Base-by-base conservation (phyloP, 768 basidiomycete species). In the Boletales sp. region DNA sequence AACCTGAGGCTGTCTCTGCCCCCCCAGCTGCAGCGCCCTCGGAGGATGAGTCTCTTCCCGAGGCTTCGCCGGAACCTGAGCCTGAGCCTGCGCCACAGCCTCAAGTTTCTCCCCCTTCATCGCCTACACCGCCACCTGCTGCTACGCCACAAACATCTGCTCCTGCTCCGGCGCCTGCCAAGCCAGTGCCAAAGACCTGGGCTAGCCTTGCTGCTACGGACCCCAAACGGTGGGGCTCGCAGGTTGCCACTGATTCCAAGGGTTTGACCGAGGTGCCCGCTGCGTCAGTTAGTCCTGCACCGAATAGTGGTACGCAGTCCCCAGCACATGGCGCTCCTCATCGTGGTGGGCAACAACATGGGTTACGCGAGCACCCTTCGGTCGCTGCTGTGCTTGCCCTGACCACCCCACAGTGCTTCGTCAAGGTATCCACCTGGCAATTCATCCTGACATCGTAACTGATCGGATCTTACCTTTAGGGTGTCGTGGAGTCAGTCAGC, bases 141-240 rank as follows among this genome's bases (percentile, higher is more conserved):
- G 60, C 74, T 8, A 53, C 71, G 9, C 62, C 61, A 17, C 61
- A 53, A 21, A 50, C 59, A 1, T 60, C 73, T n/a, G 43, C 64
- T 30, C 54, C 65, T 10, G 14, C 57, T 19, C 54, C 73, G 14
- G 58, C 68, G 10, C 71, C 76, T 6, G 55, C 65, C 7, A 76
- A 75, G 17, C 69, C 79, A 11, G 71, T 59, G 13, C 90, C 89
- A 14, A 87, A 89, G 65, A 87, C 87, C 0, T 97, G 94, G 94
- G 94, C 94, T 0, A 89, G 86, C 49, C 82, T 96, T 40, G 94
- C 94, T 41, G 93, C 94, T 36, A 68, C 86, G 17, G 87, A 88
- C 62, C 69, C 79, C 14, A 85, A 84, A 63, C 90, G 87, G 65
- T 95, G 93, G 94, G 90, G 91, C 39, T 69, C 83, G 1, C 81